phyloP scores from a whole-genome alignment of 163 green algal species.

The Scenedesmus sp. region DNA sequence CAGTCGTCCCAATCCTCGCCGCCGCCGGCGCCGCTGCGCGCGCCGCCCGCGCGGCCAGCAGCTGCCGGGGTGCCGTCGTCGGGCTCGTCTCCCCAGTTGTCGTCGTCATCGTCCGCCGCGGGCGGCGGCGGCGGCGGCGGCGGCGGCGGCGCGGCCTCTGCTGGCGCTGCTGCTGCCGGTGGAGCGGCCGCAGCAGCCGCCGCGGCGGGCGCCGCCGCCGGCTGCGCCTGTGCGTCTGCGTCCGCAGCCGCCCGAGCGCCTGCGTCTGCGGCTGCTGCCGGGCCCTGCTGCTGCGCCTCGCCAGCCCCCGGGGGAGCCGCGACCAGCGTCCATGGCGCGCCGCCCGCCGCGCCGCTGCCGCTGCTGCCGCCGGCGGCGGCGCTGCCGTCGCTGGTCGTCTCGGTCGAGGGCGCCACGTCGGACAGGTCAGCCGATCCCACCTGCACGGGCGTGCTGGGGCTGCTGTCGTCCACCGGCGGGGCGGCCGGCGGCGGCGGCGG shows the following conservation, averaged over 20 bases:
- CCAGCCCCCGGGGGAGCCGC: no score
- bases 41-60: no score
- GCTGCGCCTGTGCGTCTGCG: background rate
- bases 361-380: constrained; percentile 1
- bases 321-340: constrained; percentile 28
- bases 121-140: background rate
- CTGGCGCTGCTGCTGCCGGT: background rate
- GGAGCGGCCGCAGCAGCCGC: background rate
- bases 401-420: constrained; percentile 28
- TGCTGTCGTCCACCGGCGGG: no score
- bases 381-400: constrained; percentile 33
- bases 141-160: background rate
- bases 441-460: constrained; percentile 30
- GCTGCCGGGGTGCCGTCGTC: no score
- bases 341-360: background rate
- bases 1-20: no score
- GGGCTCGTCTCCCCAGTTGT: no score
- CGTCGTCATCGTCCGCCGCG: no score
- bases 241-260: background rate
- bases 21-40: no score
- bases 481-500: no score
- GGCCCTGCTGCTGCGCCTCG: no score
- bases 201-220: background rate
- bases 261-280: background rate
- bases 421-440: constrained; percentile 26